Base-by-base conservation (phyloP, 163 green algal species). In the Coccomyxa subellipsoidea region DNA sequence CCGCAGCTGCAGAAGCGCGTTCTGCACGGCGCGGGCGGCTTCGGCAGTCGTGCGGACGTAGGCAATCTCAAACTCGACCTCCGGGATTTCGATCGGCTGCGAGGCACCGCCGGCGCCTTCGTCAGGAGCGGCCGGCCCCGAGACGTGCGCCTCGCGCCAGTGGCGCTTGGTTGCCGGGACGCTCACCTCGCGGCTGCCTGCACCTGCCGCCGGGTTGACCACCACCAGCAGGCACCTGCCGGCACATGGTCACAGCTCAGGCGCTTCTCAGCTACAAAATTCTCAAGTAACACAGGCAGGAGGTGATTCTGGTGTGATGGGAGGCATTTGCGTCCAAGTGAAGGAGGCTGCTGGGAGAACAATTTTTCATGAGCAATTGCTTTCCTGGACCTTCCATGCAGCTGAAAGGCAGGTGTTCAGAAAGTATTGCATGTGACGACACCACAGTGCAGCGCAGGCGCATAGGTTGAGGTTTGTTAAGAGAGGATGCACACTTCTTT, bases 101-200 rank as follows among this genome's bases (percentile, higher is more conserved):
- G 25, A 38, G 15, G 75, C 0, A 39, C 29, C 40, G 75, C 23
- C 47, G 37, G 0, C 37, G 31, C 72, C 76, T 1, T 7, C 76
- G 40, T 32, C 40, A 8, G 15, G 76, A 39, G 39, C 40, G 36
- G 70, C 70, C 39, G 84, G 70, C 34, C 47, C 69, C 12, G 81
- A 83, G 18, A 69, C 79, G 47, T 83, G 70, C 31, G 85, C 88
- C 69, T 96, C 93, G 3, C 77, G 54, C 93, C 93, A 96, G 47
- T 76, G 37, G 8, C 85, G 84, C 69, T 94, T 85, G 21, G 88
- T 77, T 15, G 83, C 37, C 3, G 54, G 80, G 25, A 78, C 32
- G 23, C 78, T 87, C 15, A 95, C 85, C 77, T 95, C 92, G 27
- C 70, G 59, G 34, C 90, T 84, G 2, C 85, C 89, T 0, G 82